These are phyloP conservation scores for Akanthomyces uredinophilus DNA, from an alignment of 2,329 filamentous ascomycete species.

Conservation along the genomic window DNA sequence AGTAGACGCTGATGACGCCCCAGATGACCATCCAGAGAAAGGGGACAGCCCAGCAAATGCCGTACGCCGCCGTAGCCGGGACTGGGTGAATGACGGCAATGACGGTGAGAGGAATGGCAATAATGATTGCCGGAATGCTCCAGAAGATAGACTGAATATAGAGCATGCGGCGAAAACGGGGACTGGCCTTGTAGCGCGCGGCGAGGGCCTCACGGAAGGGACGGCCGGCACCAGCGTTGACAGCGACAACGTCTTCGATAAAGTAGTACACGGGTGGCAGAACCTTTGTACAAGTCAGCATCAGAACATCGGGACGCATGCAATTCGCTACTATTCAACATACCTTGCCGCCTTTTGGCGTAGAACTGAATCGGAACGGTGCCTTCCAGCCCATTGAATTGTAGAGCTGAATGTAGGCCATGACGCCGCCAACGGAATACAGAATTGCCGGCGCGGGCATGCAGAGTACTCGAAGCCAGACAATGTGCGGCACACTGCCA, in stretches of 20 bases:
- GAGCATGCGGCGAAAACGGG: slow-evolving; percentile 37
- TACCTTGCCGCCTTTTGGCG: slow-evolving; percentile 47
- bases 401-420: slow-evolving; percentile 33
- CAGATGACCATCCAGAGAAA: slow-evolving; percentile 33
- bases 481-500: slow-evolving; percentile 45
- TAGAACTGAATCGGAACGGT: slow-evolving; percentile 60
- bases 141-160: slow-evolving; percentile 37
- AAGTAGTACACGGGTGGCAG: slow-evolving; percentile 59
- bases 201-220: slow-evolving; percentile 38
- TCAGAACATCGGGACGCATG: not conserved
- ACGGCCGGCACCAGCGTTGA: slow-evolving; percentile 55
- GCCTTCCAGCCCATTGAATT: slow-evolving; percentile 38
- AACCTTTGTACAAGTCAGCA: slow-evolving; percentile 31
- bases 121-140: slow-evolving; percentile 33
- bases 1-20: slow-evolving; percentile 30
- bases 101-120: slow-evolving; percentile 33
- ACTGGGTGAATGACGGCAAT: slow-evolving; percentile 30
- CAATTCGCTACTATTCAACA: not conserved
- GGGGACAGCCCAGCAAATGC: slow-evolving; percentile 36
- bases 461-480: slow-evolving; percentile 44
- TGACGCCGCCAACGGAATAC: slow-evolving; percentile 39
- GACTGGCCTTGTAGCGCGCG: slow-evolving; percentile 37
- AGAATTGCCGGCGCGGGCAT: slow-evolving; percentile 49
- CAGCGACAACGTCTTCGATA: slow-evolving; percentile 62
- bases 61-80: slow-evolving; percentile 33